phyloP scores from a whole-genome alignment of 2,329 filamentous ascomycete genomes.

The Aspergillus tanneri region DNA sequence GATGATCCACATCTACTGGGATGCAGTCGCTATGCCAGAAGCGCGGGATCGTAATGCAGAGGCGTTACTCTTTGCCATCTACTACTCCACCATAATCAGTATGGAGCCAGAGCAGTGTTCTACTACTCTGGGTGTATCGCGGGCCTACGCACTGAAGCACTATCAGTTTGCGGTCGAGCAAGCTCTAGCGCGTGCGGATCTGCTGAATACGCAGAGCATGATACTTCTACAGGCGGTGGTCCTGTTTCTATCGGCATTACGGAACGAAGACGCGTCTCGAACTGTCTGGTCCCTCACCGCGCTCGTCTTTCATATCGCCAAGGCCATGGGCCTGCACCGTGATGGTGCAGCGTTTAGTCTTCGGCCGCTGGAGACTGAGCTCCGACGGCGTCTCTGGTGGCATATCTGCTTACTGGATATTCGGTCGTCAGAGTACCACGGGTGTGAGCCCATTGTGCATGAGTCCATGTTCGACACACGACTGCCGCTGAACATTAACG shows the following conservation, averaged over 20 bases:
- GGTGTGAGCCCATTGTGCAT: constrained; percentile 41
- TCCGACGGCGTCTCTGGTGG: constrained; percentile 52
- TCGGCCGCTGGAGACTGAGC: constrained; percentile 46
- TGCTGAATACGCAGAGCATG: constrained; percentile 58
- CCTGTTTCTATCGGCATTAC: constrained; percentile 54
- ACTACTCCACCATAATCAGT: constrained; percentile 57
- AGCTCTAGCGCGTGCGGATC: constrained; percentile 58
- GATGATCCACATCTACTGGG: constrained; percentile 47
- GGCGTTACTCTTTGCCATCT: constrained; percentile 58
- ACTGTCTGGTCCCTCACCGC: constrained; percentile 31
- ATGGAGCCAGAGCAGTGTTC: constrained; percentile 50
- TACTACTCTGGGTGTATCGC: constrained; percentile 51
- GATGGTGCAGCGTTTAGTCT: constrained; percentile 48
- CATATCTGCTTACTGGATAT: constrained; percentile 47
- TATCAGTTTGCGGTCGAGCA: constrained; percentile 61
- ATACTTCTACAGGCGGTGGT: constrained; percentile 59
- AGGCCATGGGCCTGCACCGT: constrained; percentile 33
- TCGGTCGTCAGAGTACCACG: constrained; percentile 47
- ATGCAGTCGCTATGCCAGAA: constrained; percentile 48
- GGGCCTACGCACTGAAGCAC: constrained; percentile 45
- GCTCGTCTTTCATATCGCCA: constrained; percentile 30
- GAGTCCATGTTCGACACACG: constrained; percentile 44
- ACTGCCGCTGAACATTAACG: constrained; percentile 51
- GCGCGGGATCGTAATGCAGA: constrained; percentile 53
- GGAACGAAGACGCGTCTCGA: constrained; percentile 27